Conservation (phyloP, 2,329 filamentous ascomycete species). For the Mycogone perniciosa region DNA sequence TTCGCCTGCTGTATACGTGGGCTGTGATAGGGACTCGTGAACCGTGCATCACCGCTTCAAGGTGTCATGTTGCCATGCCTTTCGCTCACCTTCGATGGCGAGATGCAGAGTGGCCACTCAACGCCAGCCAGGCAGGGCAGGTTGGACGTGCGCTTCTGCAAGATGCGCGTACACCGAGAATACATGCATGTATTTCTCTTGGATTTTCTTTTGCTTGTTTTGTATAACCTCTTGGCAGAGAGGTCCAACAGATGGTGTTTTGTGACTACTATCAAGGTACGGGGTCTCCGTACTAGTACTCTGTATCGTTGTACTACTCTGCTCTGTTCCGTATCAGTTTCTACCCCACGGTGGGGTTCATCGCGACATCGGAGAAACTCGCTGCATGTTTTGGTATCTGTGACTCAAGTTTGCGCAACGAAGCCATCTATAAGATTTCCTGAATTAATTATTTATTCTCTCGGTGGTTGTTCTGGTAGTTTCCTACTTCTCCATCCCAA, state of each 20-base stretch:
- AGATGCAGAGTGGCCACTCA: not conserved
- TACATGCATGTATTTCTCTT: too few species aligned
- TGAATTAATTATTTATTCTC: too few species aligned
- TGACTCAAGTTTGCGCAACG: not conserved
- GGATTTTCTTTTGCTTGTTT: too few species aligned
- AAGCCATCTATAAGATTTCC: too few species aligned
- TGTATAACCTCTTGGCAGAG: too few species aligned
- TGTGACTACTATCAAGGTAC: too few species aligned
- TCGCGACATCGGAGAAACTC: conserved; percentile 6
- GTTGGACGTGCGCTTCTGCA: not conserved
- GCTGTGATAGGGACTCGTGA: conserved; percentile 1
- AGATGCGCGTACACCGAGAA: too few species aligned
- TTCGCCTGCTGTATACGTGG: not conserved
- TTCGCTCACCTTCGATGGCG: conserved; percentile 23
- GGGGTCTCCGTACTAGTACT: not conserved
- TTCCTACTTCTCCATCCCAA: too few species aligned
- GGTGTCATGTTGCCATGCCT: conserved; percentile 15
- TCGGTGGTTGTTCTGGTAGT: too few species aligned
- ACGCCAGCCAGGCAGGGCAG: not conserved
- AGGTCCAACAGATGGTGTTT: too few species aligned
- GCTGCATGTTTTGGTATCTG: not conserved
- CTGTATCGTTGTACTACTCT: not conserved
- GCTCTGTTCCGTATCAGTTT: not conserved
- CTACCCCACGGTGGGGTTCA: conserved; percentile 12
- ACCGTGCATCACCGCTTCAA: not conserved